A percentile compares a stretch with the other conserved stretches of the same genome.
phyloP scores from a whole-genome alignment of 306 rosid genomes.

The Gillenia trifoliata region DNA sequence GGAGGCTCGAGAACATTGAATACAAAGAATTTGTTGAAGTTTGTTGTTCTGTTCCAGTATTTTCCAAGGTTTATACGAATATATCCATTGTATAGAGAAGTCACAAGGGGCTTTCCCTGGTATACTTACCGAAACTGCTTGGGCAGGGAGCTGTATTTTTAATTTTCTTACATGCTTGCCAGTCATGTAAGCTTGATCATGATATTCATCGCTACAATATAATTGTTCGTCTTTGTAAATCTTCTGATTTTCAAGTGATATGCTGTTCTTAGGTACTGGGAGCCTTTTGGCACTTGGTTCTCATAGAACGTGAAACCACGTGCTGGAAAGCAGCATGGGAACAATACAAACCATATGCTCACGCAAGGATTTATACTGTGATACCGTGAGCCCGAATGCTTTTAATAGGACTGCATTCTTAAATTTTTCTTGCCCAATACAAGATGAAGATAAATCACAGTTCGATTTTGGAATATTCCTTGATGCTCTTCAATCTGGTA shows the following conservation, averaged over 20 bases:
- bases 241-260: conserved; percentile 27
- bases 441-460: conserved; percentile 18
- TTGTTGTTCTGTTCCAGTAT: conserved; percentile 73
- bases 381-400: neutral
- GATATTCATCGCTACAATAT: neutral
- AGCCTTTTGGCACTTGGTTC: conserved; percentile 85
- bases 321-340: conserved; percentile 69
- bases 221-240: neutral
- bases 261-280: conserved; percentile 68
- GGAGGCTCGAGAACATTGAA: conserved; percentile 58
- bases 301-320: conserved; percentile 84
- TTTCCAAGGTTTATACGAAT: conserved; percentile 77
- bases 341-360: conserved; percentile 24
- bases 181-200: conserved; percentile 72
- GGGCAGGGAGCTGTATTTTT: conserved; percentile 99
- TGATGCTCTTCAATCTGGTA: conserved; percentile 86
- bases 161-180: conserved; percentile 96
- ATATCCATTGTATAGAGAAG: conserved; percentile 85
- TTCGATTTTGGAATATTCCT: conserved; percentile 86
- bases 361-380: conserved; percentile 41
- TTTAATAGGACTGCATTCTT: conserved; percentile 11
- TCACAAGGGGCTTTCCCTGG: conserved; percentile 93
- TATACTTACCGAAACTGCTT: conserved; percentile 91
- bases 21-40: conserved; percentile 81
- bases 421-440: conserved; percentile 65